A percentile compares a stretch with the other conserved stretches of the same genome.
Evolutionary conservation across 176 grass and related monocot species (phyloP).

Genomic region (Aegilops sharonensis): DNA sequence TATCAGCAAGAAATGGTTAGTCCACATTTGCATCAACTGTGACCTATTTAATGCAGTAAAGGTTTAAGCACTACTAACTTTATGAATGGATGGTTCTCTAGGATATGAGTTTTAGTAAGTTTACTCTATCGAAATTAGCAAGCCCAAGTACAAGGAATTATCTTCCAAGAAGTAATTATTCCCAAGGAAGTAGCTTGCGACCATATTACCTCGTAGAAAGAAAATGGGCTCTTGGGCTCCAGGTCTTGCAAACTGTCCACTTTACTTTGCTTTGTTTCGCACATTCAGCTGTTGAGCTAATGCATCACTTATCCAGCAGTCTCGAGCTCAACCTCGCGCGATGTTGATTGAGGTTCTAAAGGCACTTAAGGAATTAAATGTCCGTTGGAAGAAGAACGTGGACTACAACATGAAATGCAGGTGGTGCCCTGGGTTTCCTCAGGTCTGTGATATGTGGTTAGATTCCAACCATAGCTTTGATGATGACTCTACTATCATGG

Average conservation of each 20-base stretch:
- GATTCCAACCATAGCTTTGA: too few relatives aligned
- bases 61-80: conserved; percentile 6
- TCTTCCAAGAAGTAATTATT: conserved; percentile 51
- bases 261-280: conserved; percentile 26
- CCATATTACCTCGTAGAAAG: conserved; percentile 56
- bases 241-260: conserved; percentile 46
- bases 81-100: conserved; percentile 26
- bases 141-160: conserved; percentile 28
- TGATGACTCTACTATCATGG: conserved; percentile 38
- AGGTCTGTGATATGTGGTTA: too few relatives aligned
- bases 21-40: conserved; percentile 8
- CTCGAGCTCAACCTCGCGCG: conserved; percentile 70
- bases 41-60: conserved; percentile 1
- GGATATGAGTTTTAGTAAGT: conserved; percentile 38
- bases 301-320: conserved; percentile 51
- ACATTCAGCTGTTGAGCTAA: conserved; percentile 19
- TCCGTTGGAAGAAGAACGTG: conserved; percentile 91
- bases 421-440: conserved; percentile 37
- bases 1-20: conserved; percentile 42
- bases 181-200: conserved; percentile 43
- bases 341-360: conserved; percentile 92
- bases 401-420: conserved; percentile 98
- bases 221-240: conserved; percentile 98
- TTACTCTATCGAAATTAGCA: conserved; percentile 18
- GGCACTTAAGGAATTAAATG: conserved; percentile 82